Conservation (phyloP, 257 asterid genomes). For the Solanum clarkiae region DNA sequence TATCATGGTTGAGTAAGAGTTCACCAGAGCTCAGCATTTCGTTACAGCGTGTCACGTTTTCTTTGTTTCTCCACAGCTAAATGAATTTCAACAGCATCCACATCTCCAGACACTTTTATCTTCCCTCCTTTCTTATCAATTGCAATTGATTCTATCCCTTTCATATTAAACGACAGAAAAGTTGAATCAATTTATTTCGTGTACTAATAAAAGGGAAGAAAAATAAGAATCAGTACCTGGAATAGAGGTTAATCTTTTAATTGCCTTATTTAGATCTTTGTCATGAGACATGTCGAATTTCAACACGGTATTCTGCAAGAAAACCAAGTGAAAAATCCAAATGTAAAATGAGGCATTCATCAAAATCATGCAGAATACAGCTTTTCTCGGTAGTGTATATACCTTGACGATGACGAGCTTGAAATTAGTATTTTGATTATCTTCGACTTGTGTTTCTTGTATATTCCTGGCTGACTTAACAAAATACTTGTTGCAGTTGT, state of each 20-base stretch:
- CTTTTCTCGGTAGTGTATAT: not conserved
- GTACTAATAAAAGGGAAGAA: not conserved
- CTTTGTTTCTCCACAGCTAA: not conserved
- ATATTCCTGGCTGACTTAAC: not conserved
- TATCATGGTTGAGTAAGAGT: not conserved
- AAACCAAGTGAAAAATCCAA: not conserved
- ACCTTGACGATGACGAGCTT: not conserved
- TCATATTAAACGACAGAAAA: not conserved
- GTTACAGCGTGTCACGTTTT: too few species aligned
- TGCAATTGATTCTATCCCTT: not conserved
- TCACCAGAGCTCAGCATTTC: not conserved
- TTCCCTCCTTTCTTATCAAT: not conserved
- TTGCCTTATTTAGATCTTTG: rapidly evolving
- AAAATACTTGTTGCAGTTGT: not conserved
- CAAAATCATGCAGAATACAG: not conserved
- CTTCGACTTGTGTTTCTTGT: not conserved
- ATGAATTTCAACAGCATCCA: not conserved
- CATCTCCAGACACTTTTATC: not conserved
- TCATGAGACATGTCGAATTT: not conserved
- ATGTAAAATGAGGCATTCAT: not conserved
- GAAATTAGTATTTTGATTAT: not conserved
- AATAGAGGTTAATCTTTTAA: too few species aligned
- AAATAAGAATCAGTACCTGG: not conserved
- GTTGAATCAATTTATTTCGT: not conserved
- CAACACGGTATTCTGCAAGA: not conserved